A percentile compares a stretch with the other conserved stretches of the same genome.
Evolutionary conservation across 1,284 basidiomycete species (phyloP).

Genomic region (Rhodotorula sp.): DNA sequence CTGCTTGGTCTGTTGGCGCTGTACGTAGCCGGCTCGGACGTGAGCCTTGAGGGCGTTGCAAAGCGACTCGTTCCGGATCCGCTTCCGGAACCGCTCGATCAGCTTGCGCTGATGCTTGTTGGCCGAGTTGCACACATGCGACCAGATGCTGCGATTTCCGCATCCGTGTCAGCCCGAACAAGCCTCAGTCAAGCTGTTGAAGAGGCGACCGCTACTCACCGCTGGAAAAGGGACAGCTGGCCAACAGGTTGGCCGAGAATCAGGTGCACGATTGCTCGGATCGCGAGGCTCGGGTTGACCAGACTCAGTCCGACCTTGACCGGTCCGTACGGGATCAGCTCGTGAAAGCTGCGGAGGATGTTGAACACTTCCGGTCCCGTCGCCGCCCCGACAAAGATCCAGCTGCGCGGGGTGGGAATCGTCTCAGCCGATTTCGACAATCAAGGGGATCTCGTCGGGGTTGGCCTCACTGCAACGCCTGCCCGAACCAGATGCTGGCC

Average conservation of each 20-base stretch:
- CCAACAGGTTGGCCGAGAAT: slow-evolving; percentile 37
- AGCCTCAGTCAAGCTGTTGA: neutral
- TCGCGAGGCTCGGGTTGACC: slow-evolving; percentile 40
- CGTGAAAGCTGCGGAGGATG: slow-evolving; percentile 39
- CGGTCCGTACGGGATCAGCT: slow-evolving; percentile 36
- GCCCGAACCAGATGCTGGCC: slow-evolving; percentile 38
- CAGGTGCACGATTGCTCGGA: slow-evolving; percentile 34
- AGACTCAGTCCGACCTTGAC: slow-evolving; percentile 34
- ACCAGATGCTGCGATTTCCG: slow-evolving; percentile 26
- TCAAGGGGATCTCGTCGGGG: neutral
- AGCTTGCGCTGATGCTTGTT: slow-evolving; percentile 34
- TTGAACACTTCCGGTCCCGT: slow-evolving; percentile 28
- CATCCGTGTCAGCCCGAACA: neutral
- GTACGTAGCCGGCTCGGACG: slow-evolving; percentile 28
- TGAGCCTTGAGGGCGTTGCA: slow-evolving; percentile 26
- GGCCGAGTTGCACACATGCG: slow-evolving; percentile 24
- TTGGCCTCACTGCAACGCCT: slow-evolving; percentile 32
- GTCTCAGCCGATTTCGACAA: neutral
- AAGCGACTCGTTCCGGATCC: slow-evolving; percentile 15
- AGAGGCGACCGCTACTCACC: slow-evolving; percentile 5
- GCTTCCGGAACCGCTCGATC: slow-evolving; percentile 26
- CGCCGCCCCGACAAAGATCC: slow-evolving; percentile 29
- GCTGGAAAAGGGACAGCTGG: slow-evolving; percentile 36
- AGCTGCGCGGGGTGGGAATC: slow-evolving; percentile 18
- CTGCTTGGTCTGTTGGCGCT: slow-evolving; percentile 24